Evolutionary conservation across 257 asterid species (phyloP), one percentile per base, ranked within the genome.

Genomic region (Perilla frutescens): DNA sequence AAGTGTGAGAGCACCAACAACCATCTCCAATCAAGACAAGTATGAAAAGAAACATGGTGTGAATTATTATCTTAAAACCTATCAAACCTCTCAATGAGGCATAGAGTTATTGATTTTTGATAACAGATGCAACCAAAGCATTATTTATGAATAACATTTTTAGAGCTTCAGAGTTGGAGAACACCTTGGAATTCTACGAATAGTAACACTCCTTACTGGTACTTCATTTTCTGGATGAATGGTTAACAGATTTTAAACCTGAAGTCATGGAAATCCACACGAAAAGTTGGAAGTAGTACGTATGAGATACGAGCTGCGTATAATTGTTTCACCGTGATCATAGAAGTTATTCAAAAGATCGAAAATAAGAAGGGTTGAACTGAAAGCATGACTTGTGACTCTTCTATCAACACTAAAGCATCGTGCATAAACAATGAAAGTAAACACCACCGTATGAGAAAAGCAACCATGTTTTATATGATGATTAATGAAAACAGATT

Each of bases 111-210:
- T 59, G 62, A 26, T 36, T 53, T 70, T 34, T 6, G 5, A 5
- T 8, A 14, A 20, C 11, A 48, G 7, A 57, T 58, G 68, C 47
- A n/a, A n/a, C n/a, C n/a, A n/a, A n/a, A n/a, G n/a, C n/a, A n/a
- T n/a, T n/a, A n/a, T n/a, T n/a, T n/a, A n/a, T n/a, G n/a, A n/a
- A n/a, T n/a, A n/a, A n/a, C n/a, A n/a, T n/a, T n/a, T n/a, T n/a
- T n/a, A n/a, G 45, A 72, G 79, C 39, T 60, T 49, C 40, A 56
- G 13, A 15, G 45, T 34, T n/a, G 36, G 14, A 26, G 47, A 15
- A 59, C 80, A 93, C 98, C 92, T 89, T 40, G 98, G 98, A 41
- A 93, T 87, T 81, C 84, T 91, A 56, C 98, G 92, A 70, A 89
- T 85, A 8, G 97, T 89, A 71, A 93, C 96, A 59, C 84, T 87